Evolutionary conservation across 345 rosid species (phyloP), one percentile per base, ranked within the genome.

Genomic region (Bruguiera parviflora): DNA sequence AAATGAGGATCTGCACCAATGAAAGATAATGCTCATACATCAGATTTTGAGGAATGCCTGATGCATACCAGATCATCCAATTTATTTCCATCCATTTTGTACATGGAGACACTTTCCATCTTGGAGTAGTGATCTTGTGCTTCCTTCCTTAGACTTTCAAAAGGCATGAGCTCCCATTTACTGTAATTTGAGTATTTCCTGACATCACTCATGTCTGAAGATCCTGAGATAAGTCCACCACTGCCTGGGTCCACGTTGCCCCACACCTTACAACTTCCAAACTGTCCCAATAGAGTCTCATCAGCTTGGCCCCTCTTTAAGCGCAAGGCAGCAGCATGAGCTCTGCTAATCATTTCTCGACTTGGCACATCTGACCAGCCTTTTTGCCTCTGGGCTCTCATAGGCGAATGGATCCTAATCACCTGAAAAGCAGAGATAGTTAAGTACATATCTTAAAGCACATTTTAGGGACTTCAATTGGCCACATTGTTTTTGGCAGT

Each of bases 11-110:
- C 8, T 3, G 20, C 43, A 63, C 20, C 31, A 68, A 24, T 4
- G 11, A 8, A 63, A 22, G 29, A 37, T 21, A 19, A 2, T 7
- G 61, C 21, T 61, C 72, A 71, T 63, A 67, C 72, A 62, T 32
- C 60, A 13, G 75, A 77, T 63, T 62, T 47, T 35, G 16, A 57
- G 65, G 76, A 31, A 56, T 76, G 98, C 79, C 84, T 81, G 22
- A 92, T 87, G 27, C 99, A 95, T 29, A 95, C 97, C 64, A 95
- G 85, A 85, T 95, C 98, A 63, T 95, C 99, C 80, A 95, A 81
- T 71, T 81, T 95, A 73, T 95, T 92, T 13, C 99, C 98, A 58
- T 95, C 99, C 93, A 95, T 95, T 79, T 95, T 95, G 84, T 95
- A 95, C 59, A 90, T 80, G 66, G 98, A 88, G 11, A 84, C 87